Conservation (phyloP, 2,329 filamentous ascomycete species). For the Mollisia scopiformis region DNA sequence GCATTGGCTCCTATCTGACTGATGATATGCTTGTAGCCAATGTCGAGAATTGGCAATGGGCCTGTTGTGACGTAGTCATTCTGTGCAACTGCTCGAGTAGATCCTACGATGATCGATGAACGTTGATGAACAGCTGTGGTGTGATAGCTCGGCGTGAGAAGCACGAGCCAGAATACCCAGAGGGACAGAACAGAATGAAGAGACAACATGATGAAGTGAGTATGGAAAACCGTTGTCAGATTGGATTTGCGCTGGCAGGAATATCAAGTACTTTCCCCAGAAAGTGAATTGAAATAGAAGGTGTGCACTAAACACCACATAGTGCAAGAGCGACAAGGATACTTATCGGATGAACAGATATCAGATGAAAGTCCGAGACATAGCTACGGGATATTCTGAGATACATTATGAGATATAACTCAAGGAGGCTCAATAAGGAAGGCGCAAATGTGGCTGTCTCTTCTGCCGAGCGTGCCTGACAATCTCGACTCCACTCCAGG, state of each 20-base stretch:
- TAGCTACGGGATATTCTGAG: neutral
- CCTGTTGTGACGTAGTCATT: slow-evolving; percentile 14
- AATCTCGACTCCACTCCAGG: no score
- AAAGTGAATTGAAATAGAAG: neutral
- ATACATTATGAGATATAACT: neutral
- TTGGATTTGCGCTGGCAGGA: neutral
- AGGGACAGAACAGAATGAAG: neutral
- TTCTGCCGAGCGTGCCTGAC: neutral
- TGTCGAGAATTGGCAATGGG: slow-evolving; percentile 22
- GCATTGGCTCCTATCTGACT: slow-evolving; percentile 24
- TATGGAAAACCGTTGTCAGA: neutral
- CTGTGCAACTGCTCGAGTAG: slow-evolving; percentile 6
- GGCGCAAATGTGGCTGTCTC: neutral
- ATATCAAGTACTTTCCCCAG: neutral
- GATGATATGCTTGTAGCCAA: slow-evolving; percentile 24
- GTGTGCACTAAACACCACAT: neutral
- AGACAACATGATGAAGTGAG: neutral
- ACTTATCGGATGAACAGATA: neutral
- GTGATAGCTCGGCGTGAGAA: neutral
- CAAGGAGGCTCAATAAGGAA: neutral
- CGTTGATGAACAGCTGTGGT: neutral
- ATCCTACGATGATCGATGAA: neutral
- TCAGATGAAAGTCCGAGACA: neutral
- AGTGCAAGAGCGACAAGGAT: neutral
- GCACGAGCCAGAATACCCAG: neutral